Base-by-base conservation (phyloP, 352 stramenopile species). In the Globisporangium uncinulatum region DNA sequence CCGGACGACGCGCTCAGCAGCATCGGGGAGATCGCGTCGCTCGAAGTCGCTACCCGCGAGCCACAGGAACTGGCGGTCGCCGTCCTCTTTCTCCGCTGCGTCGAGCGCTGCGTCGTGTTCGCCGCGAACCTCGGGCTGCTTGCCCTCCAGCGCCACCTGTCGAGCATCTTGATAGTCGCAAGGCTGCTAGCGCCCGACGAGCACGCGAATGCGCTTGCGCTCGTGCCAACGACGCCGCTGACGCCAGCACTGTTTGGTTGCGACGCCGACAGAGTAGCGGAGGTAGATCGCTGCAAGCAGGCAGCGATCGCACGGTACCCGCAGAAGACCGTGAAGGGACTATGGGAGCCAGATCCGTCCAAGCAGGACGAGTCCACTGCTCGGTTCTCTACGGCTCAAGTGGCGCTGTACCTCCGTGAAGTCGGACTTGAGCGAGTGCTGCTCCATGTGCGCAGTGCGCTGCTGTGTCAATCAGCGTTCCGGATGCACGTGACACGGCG, bases 351-450 rank as follows among this genome's bases (percentile, higher is more conserved):
- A 42, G 64, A 84, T 11, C 56, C 61, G 14, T 61, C 52, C 32
- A 62, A 46, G 46, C 37, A 46, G 3, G 60, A 20, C 34, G 8
- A 17, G n/a, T 50, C 46, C 10, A 32, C 51, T 1, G 17, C 19
- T 29, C 64, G 57, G 1, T 74, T 92, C 14, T 87, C 82, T 7
- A 47, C 69, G 19, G 79, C 72, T 4, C 84, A 94, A 59, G 54
- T 76, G n/a, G 82, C 84, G 41, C 62, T 81, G 0, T 92, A 81
- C 55, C 58, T 94, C 0, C 82, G 84, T n/a, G 69, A 82, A 55
- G 56, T 68, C 46, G 79, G 49, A 0, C 58, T 94, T 0, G 84
- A 91, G 58, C 71, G 71, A 34, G 73, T 85, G 44, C 57, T 94
- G 20, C 51, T 39, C 0, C 87, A 75, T 69, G 72, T 86, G 36